A percentile compares a stretch with the other conserved stretches of the same genome.
phyloP scores from a whole-genome alignment of 2,329 filamentous ascomycete genomes.

The Diplodia intermedia region DNA sequence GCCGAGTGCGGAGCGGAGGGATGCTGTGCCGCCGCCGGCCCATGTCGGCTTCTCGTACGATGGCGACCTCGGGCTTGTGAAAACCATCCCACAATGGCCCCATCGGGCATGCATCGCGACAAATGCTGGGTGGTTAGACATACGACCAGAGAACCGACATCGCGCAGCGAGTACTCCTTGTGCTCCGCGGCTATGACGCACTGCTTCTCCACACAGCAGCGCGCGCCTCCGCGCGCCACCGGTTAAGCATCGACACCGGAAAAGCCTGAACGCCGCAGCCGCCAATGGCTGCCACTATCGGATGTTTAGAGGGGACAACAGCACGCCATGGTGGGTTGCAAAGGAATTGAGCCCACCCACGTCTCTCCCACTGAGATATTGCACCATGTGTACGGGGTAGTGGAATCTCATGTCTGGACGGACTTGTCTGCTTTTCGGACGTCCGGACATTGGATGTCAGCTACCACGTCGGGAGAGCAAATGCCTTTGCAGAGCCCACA shows the following conservation, averaged over 20 bases:
- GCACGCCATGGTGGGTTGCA: neutral
- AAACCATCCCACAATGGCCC: constrained; percentile 18
- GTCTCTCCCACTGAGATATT: too few species aligned
- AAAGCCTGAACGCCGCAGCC: constrained; percentile 23
- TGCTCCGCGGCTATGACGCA: neutral
- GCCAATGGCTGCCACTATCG: neutral
- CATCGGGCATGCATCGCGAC: constrained; percentile 13
- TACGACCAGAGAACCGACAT: neutral
- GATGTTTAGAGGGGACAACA: neutral
- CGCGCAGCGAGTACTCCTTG: neutral
- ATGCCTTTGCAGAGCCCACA: too few species aligned
- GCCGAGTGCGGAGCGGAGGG: constrained; percentile 20
- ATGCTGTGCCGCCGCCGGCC: constrained; percentile 25
- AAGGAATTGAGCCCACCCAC: too few species aligned
- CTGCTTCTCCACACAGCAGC: neutral
- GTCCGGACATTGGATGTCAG: too few species aligned
- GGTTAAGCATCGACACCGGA: constrained; percentile 16
- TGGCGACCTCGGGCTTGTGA: neutral
- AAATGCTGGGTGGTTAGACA: neutral
- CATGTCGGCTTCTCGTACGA: constrained; percentile 13
- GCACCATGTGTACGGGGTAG: too few species aligned
- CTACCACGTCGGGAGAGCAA: too few species aligned
- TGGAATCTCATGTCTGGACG: too few species aligned
- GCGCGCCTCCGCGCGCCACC: constrained; percentile 12
- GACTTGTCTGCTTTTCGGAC: too few species aligned